A percentile compares a stretch with the other conserved stretches of the same genome.
Evolutionary conservation across 148 eudicot genomes (phyloP).

Genomic region (Cornus controversa): DNA sequence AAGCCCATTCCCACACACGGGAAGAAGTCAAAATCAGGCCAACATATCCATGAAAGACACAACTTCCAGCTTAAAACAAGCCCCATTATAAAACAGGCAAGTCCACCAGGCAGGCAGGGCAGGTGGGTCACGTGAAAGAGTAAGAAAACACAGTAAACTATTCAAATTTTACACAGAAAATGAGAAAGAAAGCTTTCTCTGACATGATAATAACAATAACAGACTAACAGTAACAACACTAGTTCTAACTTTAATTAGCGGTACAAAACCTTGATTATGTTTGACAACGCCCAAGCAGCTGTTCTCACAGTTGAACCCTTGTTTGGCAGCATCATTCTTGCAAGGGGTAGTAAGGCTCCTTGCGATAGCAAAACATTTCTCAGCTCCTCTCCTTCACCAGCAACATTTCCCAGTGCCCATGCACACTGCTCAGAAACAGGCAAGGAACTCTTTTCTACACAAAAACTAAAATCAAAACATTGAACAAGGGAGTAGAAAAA

Average conservation of each 20-base stretch:
- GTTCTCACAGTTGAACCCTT: constrained; percentile 94
- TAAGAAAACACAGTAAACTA: not conserved
- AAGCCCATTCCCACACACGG: constrained; percentile 4
- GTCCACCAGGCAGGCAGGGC: no score
- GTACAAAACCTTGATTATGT: constrained; percentile 78
- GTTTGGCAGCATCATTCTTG: constrained; percentile 90
- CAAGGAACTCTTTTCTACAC: constrained; percentile 72
- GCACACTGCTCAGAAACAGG: constrained; percentile 98
- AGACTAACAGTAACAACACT: not conserved
- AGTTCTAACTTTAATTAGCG: not conserved
- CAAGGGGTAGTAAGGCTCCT: constrained; percentile 89
- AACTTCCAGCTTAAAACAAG: not conserved
- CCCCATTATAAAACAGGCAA: not conserved
- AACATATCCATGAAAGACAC: not conserved
- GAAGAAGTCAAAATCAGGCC: not conserved
- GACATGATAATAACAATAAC: not conserved
- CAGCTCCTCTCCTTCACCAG: constrained; percentile 95
- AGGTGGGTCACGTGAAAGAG: constrained; percentile 5
- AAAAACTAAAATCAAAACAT: constrained; percentile 4
- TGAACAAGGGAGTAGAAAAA: not conserved
- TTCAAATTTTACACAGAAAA: not conserved
- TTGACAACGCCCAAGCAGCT: constrained; percentile 97
- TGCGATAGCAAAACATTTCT: constrained; percentile 78
- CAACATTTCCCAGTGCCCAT: constrained; percentile 99
- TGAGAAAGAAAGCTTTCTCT: not conserved